Evolutionary conservation across 257 asterid species (phyloP).

Genomic region (Fraxinus americana): DNA sequence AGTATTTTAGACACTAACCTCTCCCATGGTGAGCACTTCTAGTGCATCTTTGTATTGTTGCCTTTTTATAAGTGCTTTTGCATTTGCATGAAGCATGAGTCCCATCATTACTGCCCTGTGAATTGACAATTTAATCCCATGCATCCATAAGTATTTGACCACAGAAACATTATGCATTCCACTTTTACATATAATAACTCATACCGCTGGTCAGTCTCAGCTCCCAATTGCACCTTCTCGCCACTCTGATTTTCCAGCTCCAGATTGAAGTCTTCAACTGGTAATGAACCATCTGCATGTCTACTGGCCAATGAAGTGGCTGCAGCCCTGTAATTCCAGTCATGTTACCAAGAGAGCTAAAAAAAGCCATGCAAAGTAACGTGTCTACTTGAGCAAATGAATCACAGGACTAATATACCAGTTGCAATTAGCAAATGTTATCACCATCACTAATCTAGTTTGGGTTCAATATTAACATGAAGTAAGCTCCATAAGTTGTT

Average conservation of each 20-base stretch:
- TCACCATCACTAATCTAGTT: background rate
- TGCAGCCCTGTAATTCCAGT: constrained; percentile 58
- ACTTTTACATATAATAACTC: background rate
- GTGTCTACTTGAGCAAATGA: constrained; percentile 1
- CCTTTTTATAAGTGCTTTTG: constrained; percentile 64
- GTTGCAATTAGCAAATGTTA: background rate
- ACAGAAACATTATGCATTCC: constrained; percentile 1
- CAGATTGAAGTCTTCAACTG: constrained; percentile 84
- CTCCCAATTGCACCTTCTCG: constrained; percentile 74
- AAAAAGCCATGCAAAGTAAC: constrained; percentile 10
- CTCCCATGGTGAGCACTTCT: constrained; percentile 95
- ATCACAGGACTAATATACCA: constrained; percentile 3
- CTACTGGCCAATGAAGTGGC: constrained; percentile 75
- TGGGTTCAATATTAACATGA: background rate
- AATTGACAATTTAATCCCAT: constrained; percentile 17
- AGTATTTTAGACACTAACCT: constrained; percentile 42
- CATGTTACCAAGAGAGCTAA: constrained; percentile 16
- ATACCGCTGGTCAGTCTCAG: constrained; percentile 92
- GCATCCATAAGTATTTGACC: constrained; percentile 16
- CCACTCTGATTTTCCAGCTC: constrained; percentile 98
- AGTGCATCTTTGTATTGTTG: constrained; percentile 73
- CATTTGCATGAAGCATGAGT: constrained; percentile 93
- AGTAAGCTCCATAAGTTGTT: background rate
- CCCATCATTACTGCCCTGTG: constrained; percentile 96
- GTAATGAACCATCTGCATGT: constrained; percentile 85